Evolutionary conservation across 768 basidiomycete species (phyloP), one percentile per base, ranked within the genome.

Genomic region (Boletus huronensis): DNA sequence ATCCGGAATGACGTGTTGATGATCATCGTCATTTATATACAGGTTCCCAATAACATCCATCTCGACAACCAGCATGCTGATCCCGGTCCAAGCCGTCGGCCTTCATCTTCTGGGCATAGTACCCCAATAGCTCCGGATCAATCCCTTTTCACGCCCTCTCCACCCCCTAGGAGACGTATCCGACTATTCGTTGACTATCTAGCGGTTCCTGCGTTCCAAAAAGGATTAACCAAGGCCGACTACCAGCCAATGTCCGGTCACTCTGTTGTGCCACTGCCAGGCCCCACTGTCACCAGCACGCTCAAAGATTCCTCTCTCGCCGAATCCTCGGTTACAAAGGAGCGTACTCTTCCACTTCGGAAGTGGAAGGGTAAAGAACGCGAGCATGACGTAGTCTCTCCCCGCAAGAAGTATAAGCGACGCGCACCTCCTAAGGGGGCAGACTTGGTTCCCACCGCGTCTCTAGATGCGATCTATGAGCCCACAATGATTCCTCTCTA

Each of bases 61-160:
- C 2, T 6, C 50, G 52, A 17, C 7, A 11, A 53, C 31, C 34
- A 25, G n/a, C 1, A 23, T 44, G 11, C 29, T 16, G 47, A 41
- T 28, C 53, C 54, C n/a, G 40, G 56, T 32, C n/a, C 64, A 34
- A 57, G 57, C 25, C 48, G 45, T 38, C 48, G 5, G 0, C 21
- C 26, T 19, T 10, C 9, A 3, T n/a, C 54, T 17, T 56, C 55
- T 16, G 11, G 14, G 14, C 31, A 2, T 16, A 52, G 54, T 39
- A 46, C 70, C 5, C 44, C 59, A 5, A 45, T 58, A 19, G 48
- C 41, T 23, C 40, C 5, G 3, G 50, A 62, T 21, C 55, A 46
- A 8, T 69, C 64, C 10, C 66, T 72, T 39, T 70, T 70, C 45
- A 70, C 69, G 0, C 70, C 70, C 25, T 66, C 69, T 13, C 60